Evolutionary conservation across 2,329 filamentous ascomycete genomes (phyloP).

Genomic region (Alternaria metachromatica): DNA sequence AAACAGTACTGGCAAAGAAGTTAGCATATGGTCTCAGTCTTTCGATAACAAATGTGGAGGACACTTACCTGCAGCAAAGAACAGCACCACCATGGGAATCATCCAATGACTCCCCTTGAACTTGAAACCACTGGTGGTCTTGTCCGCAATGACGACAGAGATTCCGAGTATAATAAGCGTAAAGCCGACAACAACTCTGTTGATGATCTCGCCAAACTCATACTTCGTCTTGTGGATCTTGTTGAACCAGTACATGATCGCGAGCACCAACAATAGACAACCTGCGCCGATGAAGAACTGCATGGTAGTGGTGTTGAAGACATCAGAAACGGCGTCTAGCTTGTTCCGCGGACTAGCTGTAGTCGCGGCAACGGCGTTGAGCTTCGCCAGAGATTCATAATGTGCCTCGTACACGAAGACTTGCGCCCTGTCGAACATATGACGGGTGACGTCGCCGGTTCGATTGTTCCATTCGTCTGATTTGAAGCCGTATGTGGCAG

Average conservation of each 20-base stretch:
- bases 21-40: background rate
- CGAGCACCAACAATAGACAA: slow-evolving; percentile 59
- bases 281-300: slow-evolving; percentile 36
- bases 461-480: slow-evolving; percentile 28
- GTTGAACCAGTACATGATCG: slow-evolving; percentile 65
- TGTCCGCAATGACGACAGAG: slow-evolving; percentile 23
- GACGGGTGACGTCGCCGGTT: slow-evolving; percentile 17
- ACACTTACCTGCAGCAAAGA: slow-evolving; percentile 20
- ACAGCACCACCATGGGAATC: slow-evolving; percentile 30
- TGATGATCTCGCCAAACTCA: slow-evolving; percentile 40
- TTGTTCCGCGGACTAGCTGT: background rate
- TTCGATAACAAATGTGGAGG: background rate
- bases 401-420: slow-evolving; percentile 36
- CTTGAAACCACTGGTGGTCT: slow-evolving; percentile 30
- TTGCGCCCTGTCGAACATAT: slow-evolving; percentile 29
- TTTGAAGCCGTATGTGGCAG: slow-evolving; percentile 21
- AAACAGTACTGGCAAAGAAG: slow-evolving; percentile 14
- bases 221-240: slow-evolving; percentile 35
- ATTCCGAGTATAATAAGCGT: slow-evolving; percentile 27
- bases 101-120: slow-evolving; percentile 29
- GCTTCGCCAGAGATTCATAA: slow-evolving; percentile 29
- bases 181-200: slow-evolving; percentile 30
- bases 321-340: slow-evolving; percentile 26
- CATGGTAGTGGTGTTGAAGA: slow-evolving; percentile 32
- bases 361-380: slow-evolving; percentile 27